Evolutionary conservation across 495 filamentous ascomycete species (phyloP).

Genomic region (Penicillium subrubescens): DNA sequence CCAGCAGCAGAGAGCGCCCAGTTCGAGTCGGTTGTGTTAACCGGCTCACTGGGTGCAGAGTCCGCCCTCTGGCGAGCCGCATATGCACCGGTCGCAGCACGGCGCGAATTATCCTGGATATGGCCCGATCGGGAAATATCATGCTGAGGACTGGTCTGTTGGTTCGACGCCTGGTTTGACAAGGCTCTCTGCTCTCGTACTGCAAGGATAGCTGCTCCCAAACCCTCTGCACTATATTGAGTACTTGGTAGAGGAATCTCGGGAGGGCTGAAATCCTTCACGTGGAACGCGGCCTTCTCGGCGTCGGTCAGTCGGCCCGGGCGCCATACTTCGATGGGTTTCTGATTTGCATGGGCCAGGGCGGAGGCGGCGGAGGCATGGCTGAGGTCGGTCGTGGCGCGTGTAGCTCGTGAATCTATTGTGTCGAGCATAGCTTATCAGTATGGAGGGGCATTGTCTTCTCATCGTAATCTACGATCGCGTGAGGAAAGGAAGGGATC

Average conservation of each 20-base stretch:
- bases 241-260: slow-evolving; percentile 54
- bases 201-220: slow-evolving; percentile 74
- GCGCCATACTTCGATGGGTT: slow-evolving; percentile 61
- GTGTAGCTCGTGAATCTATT: slow-evolving; percentile 64
- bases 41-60: slow-evolving; percentile 57
- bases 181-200: slow-evolving; percentile 55
- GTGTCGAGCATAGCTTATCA: slow-evolving; percentile 35
- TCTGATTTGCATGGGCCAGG: slow-evolving; percentile 71
- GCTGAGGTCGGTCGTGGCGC: slow-evolving; percentile 68
- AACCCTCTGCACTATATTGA: slow-evolving; percentile 57
- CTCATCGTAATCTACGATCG: slow-evolving; percentile 2
- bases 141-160: slow-evolving; percentile 10
- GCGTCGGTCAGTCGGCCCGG: slow-evolving; percentile 62
- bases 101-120: slow-evolving; percentile 60
- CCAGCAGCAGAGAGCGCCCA: slow-evolving; percentile 72
- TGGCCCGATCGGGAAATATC: slow-evolving; percentile 9
- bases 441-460: neutral
- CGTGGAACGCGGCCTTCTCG: slow-evolving; percentile 66
- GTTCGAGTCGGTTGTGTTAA: slow-evolving; percentile 57
- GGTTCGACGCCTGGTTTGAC: slow-evolving; percentile 11
- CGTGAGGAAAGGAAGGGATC: slow-evolving; percentile 18
- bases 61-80: slow-evolving; percentile 64
- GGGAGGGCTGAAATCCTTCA: slow-evolving; percentile 65
- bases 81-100: slow-evolving; percentile 76
- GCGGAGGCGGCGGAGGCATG: slow-evolving; percentile 73